Base-by-base conservation (phyloP, 2,329 filamentous ascomycete species). In the Leptosphaerulina australis region DNA sequence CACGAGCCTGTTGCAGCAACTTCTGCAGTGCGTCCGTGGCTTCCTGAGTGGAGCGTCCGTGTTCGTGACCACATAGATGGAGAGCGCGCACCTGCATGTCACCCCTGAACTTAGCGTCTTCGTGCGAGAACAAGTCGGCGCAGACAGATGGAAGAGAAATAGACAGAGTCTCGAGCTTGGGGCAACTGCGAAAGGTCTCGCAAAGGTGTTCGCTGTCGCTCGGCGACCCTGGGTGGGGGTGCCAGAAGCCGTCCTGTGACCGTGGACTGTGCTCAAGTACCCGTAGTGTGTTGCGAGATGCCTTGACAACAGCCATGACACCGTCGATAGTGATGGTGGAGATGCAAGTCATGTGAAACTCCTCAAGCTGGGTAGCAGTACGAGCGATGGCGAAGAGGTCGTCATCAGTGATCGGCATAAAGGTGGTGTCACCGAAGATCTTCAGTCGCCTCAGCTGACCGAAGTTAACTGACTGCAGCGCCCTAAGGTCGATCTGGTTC, bases 231-330 rank as follows among this genome's bases (percentile, higher is more conserved):
- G 76, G 76, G 57, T 79, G 74, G 38, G 77, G 77, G 62, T 80
- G 77, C 66, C 73, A 77, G 71, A 80, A 80, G 60, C 77, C 78
- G 60, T 80, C 77, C 56, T 76, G 71, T 11, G 77, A 78, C 30
- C 78, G 75, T n/a, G 79, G 79, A 34, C 78, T 80, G 66, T 81
- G 78, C 66, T 81, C 79, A 18, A 81, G 72, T 34, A 81, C 77
- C 39, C 76, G 74, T 12, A 81, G 68, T 6, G 78, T 80, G 37
- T 68, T 60, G 50, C 70, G 71, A 2, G 79, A 80, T 18, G 79
- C 74, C 60, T 77, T 77, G 43, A 81, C 76, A 18, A 83, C 72
- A 17, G 79, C 76, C 62, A 81, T 77, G 53, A 83, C 76, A 36
- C 79, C 76, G 28, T 79, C 76, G 31, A 81, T 79, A 17, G 78